Conservation (phyloP, 352 stramenopile genomes). For the Pilasporangium apinafurcum region DNA sequence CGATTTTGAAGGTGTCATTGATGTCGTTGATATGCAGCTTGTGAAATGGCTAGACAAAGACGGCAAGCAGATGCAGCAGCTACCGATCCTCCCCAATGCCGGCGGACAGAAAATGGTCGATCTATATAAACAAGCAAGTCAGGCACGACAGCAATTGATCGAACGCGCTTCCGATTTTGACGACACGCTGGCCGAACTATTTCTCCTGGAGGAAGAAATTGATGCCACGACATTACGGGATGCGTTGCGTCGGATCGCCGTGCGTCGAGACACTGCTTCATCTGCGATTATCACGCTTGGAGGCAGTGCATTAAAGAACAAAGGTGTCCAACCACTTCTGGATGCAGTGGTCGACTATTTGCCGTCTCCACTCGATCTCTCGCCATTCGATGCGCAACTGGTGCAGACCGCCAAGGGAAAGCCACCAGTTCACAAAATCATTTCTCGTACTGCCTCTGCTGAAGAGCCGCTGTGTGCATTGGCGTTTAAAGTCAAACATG, state of each 20-base stretch:
- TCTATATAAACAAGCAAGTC: constrained; percentile 27
- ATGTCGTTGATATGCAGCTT: constrained; percentile 67
- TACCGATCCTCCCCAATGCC: constrained; percentile 35
- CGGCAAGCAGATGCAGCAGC: constrained; percentile 38
- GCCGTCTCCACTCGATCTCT: constrained; percentile 90
- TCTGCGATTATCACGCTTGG: constrained; percentile 48
- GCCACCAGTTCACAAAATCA: constrained; percentile 7
- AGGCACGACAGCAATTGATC: constrained; percentile 51
- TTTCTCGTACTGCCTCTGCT: constrained; percentile 26
- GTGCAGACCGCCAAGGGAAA: constrained; percentile 31
- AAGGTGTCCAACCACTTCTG: constrained; percentile 95
- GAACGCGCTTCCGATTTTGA: constrained; percentile 63
- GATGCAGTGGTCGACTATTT: constrained; percentile 98
- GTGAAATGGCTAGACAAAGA: constrained; percentile 57
- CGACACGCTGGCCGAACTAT: constrained; percentile 66
- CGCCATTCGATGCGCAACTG: constrained; percentile 50
- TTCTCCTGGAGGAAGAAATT: constrained; percentile 63
- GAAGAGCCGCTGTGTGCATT: constrained; percentile 50
- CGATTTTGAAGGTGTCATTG: constrained; percentile 59
- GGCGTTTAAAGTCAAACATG: constrained; percentile 78
- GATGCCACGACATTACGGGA: constrained; percentile 35
- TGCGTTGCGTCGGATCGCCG: constrained; percentile 58
- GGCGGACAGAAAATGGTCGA: constrained; percentile 46
- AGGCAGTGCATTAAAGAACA: constrained; percentile 77
- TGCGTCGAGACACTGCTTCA: constrained; percentile 32